Evolutionary conservation across 495 filamentous ascomycete species (phyloP), one percentile per base, ranked within the genome.

Genomic region (Talaromyces trachyspermus): DNA sequence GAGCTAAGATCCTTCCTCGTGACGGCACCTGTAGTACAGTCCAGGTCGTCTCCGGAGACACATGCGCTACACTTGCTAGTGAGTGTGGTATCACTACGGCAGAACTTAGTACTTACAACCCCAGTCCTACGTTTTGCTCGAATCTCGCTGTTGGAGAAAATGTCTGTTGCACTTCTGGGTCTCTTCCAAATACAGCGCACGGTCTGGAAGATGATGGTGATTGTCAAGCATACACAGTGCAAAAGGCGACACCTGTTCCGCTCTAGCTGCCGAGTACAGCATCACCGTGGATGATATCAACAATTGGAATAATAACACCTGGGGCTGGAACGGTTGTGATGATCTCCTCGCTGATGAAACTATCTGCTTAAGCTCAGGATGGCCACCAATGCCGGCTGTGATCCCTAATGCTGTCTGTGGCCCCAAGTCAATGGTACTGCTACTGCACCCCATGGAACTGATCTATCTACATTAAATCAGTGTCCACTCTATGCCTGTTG

Each of bases 321-420:
- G 73, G 72, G 74, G 62, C 32, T 78, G 72, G 71, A 51, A 44
- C 15, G 71, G 69, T 26, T 80, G 76, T 53, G 43, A 48, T 7
- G 29, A 39, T 10, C 48, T 78, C 1, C 32, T 53, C 30, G 15
- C 23, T 1, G 52, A 46, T 3, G 35, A 48, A 6, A 45, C 39
- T 9, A 76, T 80, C 15, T 78, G 77, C 50, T 32, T 80, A 2
- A 77, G 73, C 54, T 47, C 52, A 3, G 77, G 77, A 4, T 18
- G 36, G 0, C 56, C 76, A 3, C 72, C 74, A 0, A 52, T 78
- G 57, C 77, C 76, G 1, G 53, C 64, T 6, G 40, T 52, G 0
- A 19, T 71, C 1, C 15, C 53, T 0, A 65, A 63, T 24, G 60
- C 68, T 11, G 49, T 67, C 5, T 78, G 75, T 52, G 75, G 74